Evolutionary conservation across 1,284 basidiomycete genomes (phyloP).

Genomic region (Puccinia triticina): DNA sequence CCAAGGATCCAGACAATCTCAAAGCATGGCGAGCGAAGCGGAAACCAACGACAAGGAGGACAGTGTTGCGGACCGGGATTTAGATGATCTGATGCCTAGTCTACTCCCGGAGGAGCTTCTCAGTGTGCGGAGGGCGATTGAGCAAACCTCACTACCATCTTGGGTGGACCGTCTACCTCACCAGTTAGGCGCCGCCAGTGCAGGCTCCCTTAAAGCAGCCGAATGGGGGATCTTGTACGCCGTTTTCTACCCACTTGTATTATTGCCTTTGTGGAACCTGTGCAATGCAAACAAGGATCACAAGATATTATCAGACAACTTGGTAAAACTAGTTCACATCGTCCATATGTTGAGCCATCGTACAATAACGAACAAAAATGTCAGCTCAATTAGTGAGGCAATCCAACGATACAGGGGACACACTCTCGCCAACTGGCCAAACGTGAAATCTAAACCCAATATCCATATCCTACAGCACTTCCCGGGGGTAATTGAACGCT

Average conservation of each 20-base stretch:
- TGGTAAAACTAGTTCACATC: constrained; percentile 9
- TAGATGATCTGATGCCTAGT: not conserved
- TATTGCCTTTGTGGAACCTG: constrained; percentile 7
- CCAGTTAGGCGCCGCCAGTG: constrained; percentile 1
- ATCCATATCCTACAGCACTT: constrained; percentile 20
- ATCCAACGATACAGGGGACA: constrained; percentile 3
- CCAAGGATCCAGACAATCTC: not conserved
- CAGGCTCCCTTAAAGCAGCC: constrained; percentile 16
- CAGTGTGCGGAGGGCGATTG: not conserved
- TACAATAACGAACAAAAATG: not conserved
- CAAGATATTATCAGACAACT: not conserved
- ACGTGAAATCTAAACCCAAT: constrained; percentile 21
- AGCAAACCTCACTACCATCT: not conserved
- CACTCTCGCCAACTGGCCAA: not conserved
- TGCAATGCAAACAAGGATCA: not conserved
- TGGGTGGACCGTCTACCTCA: constrained; percentile 16
- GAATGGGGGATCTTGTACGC: constrained; percentile 14
- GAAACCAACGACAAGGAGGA: not conserved
- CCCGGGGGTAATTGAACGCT: constrained; percentile 5
- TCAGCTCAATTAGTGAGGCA: not conserved
- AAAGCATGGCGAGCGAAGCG: not conserved
- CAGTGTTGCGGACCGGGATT: not conserved
- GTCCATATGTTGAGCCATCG: not conserved
- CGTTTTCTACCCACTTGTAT: not conserved
- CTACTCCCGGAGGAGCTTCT: not conserved